A percentile compares a stretch with the other conserved stretches of the same genome.
Evolutionary conservation across 2,329 filamentous ascomycete species (phyloP).

Genomic region (Apiospora arundinis): DNA sequence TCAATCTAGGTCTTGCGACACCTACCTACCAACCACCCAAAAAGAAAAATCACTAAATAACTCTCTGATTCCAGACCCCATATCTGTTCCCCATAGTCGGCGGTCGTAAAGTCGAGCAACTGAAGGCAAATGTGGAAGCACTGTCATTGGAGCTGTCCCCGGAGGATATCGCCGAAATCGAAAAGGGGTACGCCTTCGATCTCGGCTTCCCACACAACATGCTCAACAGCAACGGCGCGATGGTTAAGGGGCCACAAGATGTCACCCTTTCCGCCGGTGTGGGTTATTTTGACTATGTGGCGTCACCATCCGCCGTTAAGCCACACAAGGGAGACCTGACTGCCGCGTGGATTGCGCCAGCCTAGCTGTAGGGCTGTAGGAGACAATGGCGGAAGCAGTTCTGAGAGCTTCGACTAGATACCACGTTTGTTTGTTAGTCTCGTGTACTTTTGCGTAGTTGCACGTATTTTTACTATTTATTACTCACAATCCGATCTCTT

Average conservation of each 20-base stretch:
- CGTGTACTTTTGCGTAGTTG: not conserved
- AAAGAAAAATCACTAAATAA: not conserved
- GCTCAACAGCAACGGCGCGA: conserved; percentile 31
- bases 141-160: conserved; percentile 53
- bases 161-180: conserved; percentile 58
- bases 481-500: not conserved
- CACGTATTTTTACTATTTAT: not conserved
- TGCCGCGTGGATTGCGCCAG: not conserved
- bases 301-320: not conserved
- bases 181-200: conserved; percentile 56
- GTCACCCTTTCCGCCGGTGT: not conserved
- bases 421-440: not conserved
- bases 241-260: not conserved
- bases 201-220: conserved; percentile 58
- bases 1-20: not conserved
- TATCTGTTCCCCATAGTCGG: conserved; percentile 59
- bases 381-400: not conserved
- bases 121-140: conserved; percentile 59
- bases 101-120: conserved; percentile 55
- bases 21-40: not conserved
- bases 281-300: not conserved
- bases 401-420: not conserved
- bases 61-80: conserved; percentile 28
- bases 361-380: not conserved
- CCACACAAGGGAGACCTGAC: not conserved